Base-by-base conservation (phyloP, 1,284 basidiomycete species). In the Heliocybe sulcata region DNA sequence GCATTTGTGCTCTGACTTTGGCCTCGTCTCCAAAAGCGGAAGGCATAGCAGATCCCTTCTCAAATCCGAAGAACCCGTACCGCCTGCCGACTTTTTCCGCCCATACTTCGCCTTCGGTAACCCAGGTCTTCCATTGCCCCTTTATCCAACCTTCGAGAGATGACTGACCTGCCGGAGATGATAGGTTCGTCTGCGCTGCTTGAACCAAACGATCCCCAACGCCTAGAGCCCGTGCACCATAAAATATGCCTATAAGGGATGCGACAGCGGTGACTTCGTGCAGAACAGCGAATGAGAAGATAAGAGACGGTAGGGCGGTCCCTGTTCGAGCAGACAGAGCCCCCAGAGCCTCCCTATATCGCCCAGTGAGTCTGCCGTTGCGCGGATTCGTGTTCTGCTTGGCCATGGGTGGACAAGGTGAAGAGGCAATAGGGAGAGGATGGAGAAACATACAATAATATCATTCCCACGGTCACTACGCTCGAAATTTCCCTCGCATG, bases 221-320 rank as follows among this genome's bases (percentile, higher is more conserved):
- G 0, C 90, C 92, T 0, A 91, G 61, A 1, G 78, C 68, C 16
- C 85, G 76, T 14, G 92, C 83, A 0, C 78, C 72, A 62, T 84
- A 92, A 68, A 94, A 97, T 42, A 93, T 67, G 22, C 82, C 76
- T 2, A 87, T 76, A 27, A 96, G 74, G 1, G 94, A 93, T 0
- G 87, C 72, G 54, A 96, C 65, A 0, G 94, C 93, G 0, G 92
- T 95, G 14, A 93, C 62, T 67, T 98, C 94, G 67, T 97, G 94
- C 8, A 98, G 75, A 52, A 95, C 72, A 1, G 82, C 81, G 64
- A 97, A 96, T 0, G 92, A 91, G 35, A 90, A 62, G 2, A 87
- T 68, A 52, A 97, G 79, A 1, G 91, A 91, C 0, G 91, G 79
- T 0, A 94, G 69, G 6, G 92, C 87, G 1, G 87, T 77, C 16